phyloP scores from a whole-genome alignment of 1,284 basidiomycete species.

The Waitea zeae region DNA sequence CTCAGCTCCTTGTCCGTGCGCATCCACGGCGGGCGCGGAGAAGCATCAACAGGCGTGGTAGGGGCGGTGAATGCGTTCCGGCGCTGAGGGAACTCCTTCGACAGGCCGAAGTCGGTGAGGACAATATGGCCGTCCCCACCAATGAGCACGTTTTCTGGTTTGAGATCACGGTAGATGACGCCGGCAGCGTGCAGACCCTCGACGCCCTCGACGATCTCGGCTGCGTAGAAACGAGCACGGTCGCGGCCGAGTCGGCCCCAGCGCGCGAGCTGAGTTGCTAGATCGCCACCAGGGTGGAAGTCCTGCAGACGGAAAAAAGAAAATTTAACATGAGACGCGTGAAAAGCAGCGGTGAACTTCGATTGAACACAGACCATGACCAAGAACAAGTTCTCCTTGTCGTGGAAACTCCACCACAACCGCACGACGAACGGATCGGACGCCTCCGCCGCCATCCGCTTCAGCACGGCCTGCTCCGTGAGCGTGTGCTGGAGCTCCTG shows the following conservation, averaged over 20 bases:
- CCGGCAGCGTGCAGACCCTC: slow-evolving; percentile 80
- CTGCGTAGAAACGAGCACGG: slow-evolving; percentile 88
- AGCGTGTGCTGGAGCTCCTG: slow-evolving; percentile 91
- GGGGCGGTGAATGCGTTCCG: slow-evolving; percentile 27
- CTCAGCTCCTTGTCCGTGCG: slow-evolving; percentile 32
- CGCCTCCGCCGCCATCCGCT: slow-evolving; percentile 68
- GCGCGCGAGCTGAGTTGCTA: slow-evolving; percentile 89
- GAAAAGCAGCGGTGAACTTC: slow-evolving; percentile 11
- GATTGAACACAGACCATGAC: no score
- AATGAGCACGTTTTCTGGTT: slow-evolving; percentile 92
- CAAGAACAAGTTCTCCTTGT: slow-evolving; percentile 85
- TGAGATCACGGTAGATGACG: slow-evolving; percentile 81
- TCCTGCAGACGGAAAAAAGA: no score
- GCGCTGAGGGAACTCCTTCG: slow-evolving; percentile 66
- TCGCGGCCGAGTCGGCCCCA: slow-evolving; percentile 88
- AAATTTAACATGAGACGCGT: slow-evolving; percentile 10
- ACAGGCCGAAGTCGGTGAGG: slow-evolving; percentile 88
- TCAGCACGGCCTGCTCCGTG: slow-evolving; percentile 87
- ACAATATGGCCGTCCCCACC: slow-evolving; percentile 89
- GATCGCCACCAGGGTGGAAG: slow-evolving; percentile 91
- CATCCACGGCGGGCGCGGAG: slow-evolving; percentile 54
- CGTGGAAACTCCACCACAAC: slow-evolving; percentile 92
- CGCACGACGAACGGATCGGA: slow-evolving; percentile 88
- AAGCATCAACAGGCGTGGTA: slow-evolving; percentile 29
- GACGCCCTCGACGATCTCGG: slow-evolving; percentile 90